phyloP scores from a whole-genome alignment of 1,139 yeast genomes.

The Kodamaea sp. region DNA sequence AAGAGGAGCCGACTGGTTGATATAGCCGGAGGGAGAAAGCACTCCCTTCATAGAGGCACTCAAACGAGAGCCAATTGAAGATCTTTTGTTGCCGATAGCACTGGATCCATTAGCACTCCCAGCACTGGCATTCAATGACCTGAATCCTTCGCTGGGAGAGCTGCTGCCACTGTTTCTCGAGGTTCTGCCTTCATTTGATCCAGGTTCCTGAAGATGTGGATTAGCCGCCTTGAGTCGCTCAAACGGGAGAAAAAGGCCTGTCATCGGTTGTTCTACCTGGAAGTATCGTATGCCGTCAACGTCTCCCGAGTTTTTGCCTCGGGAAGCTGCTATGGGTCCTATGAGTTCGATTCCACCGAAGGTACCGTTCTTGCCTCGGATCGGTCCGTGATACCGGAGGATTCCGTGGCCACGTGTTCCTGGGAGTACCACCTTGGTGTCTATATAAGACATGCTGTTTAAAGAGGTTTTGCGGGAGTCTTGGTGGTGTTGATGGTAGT shows the following conservation, averaged over 20 bases:
- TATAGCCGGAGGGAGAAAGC: conserved; percentile 10
- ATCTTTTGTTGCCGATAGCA: conserved; percentile 5
- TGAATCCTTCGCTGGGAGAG: no score
- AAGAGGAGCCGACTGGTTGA: conserved; percentile 6
- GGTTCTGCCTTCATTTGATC: no score
- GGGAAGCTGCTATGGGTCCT: conserved; percentile 54
- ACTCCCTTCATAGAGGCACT: conserved; percentile 14
- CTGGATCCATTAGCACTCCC: neutral
- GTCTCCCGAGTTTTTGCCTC: conserved; percentile 49
- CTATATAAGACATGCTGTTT: no score
- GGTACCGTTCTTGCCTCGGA: conserved; percentile 70
- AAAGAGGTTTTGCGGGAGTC: no score
- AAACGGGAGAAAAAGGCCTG: conserved; percentile 77
- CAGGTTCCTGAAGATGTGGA: conserved; percentile 19
- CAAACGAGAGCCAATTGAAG: conserved; percentile 13
- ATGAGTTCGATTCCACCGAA: conserved; percentile 86
- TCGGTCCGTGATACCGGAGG: conserved; percentile 71
- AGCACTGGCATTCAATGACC: neutral
- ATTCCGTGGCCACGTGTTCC: conserved; percentile 57
- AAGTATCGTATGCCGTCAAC: conserved; percentile 48
- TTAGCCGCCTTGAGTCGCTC: conserved; percentile 54
- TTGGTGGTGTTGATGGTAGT: no score
- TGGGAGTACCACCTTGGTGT: conserved; percentile 42
- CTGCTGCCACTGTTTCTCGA: neutral
- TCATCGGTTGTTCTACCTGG: conserved; percentile 55